Conservation (phyloP, 2,329 filamentous ascomycete species). For the Pezicula neosporulosa region DNA sequence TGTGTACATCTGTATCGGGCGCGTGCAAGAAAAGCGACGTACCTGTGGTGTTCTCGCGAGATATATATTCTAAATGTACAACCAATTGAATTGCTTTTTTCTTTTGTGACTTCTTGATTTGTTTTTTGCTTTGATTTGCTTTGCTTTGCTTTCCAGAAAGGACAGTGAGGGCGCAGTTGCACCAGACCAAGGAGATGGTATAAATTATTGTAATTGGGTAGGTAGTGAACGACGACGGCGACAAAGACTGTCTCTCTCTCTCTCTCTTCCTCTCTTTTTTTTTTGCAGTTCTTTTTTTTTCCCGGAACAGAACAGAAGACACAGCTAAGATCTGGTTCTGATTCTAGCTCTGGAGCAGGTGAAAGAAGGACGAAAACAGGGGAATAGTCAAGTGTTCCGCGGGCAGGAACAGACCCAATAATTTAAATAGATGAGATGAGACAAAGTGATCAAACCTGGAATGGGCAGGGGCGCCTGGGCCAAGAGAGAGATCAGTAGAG, state of each 20-base stretch:
- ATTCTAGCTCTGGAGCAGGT: not conserved
- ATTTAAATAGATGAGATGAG: slow-evolving; percentile 4
- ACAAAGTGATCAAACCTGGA: slow-evolving; percentile 1
- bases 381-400: not conserved
- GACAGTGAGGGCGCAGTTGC: not conserved
- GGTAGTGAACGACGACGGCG: not conserved
- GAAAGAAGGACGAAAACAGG: slow-evolving; percentile 2
- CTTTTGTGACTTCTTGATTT: not conserved
- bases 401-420: not conserved
- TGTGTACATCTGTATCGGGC: not conserved
- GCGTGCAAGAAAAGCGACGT: not conserved
- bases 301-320: not conserved
- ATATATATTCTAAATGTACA: not conserved
- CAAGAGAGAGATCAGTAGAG: not conserved
- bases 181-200: not conserved
- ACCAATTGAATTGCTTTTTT: not conserved
- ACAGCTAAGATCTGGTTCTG: not conserved
- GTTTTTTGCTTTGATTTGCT: too few species aligned
- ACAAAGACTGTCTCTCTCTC: too few species aligned
- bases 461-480: slow-evolving; percentile 1
- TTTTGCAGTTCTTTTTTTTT: not conserved
- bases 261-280: too few species aligned
- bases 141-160: not conserved
- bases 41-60: not conserved
- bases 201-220: not conserved